Conservation (phyloP, 2,329 filamentous ascomycete species). For the Fusarium sp. region DNA sequence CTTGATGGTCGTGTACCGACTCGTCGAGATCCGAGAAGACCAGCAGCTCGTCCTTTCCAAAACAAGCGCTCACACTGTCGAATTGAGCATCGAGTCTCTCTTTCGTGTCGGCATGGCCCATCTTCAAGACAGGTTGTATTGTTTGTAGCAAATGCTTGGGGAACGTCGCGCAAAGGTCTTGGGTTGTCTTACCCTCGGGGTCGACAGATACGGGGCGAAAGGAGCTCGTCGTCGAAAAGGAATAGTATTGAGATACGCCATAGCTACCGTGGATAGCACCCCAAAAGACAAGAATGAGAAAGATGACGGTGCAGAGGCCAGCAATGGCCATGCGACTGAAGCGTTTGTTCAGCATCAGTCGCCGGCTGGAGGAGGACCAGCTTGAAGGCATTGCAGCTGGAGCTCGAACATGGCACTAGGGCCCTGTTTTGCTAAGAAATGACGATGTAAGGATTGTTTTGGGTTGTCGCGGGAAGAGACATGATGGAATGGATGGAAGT, state of each 20-base stretch:
- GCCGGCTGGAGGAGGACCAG: conserved; percentile 41
- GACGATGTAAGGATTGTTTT: background rate
- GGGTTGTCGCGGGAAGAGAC: conserved; percentile 4
- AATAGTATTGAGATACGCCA: conserved; percentile 42
- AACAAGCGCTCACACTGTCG: conserved; percentile 62
- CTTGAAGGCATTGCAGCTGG: conserved; percentile 36
- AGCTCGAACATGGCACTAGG: conserved; percentile 39
- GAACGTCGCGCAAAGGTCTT: conserved; percentile 46
- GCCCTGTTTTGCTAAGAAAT: conserved; percentile 6
- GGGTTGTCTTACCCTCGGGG: conserved; percentile 33
- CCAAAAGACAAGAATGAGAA: conserved; percentile 41
- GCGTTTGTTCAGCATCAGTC: conserved; percentile 46
- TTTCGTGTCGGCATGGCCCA: conserved; percentile 45
- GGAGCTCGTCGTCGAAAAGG: conserved; percentile 43
- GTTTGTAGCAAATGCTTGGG: conserved; percentile 45
- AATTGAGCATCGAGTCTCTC: conserved; percentile 54
- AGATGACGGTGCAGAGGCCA: conserved; percentile 34
- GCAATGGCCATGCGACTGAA: conserved; percentile 44
- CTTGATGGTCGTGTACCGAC: conserved; percentile 52
- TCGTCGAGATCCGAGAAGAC: conserved; percentile 63
- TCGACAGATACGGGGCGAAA: conserved; percentile 45
- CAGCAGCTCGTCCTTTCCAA: conserved; percentile 52
- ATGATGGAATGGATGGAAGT: conserved; percentile 7
- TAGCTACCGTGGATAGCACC: conserved; percentile 37
- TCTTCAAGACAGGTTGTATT: conserved; percentile 48